Percentiles rank a stretch among this genome's conserved stretches.
These are phyloP conservation scores for Eleusine coracana DNA, from an alignment of 176 grass and related monocot genomes.

Conservation along the genomic window DNA sequence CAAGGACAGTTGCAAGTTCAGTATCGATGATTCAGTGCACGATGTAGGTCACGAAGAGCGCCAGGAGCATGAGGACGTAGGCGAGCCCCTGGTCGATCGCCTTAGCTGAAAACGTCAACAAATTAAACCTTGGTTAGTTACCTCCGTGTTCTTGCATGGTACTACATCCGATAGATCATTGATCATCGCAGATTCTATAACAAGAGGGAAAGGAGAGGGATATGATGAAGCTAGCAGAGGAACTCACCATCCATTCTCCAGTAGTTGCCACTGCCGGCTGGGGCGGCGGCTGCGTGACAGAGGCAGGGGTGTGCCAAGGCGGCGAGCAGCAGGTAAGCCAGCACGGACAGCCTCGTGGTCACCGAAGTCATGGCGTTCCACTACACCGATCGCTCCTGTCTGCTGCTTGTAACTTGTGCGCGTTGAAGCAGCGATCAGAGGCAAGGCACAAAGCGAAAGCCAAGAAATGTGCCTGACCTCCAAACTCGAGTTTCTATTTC, in stretches of 20 bases:
- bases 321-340: constrained; percentile 45
- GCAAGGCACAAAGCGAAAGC: too few relatives aligned
- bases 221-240: not conserved
- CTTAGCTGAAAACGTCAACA: constrained; percentile 37
- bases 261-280: not conserved
- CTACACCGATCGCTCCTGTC: not conserved
- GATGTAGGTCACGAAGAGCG: constrained; percentile 54
- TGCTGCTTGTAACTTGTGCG: not conserved
- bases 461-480: too few relatives aligned
- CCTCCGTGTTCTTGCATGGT: too few relatives aligned
- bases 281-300: constrained; percentile 13
- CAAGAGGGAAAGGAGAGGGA: not conserved
- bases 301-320: constrained; percentile 44
- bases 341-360: constrained; percentile 25
- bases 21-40: constrained; percentile 9
- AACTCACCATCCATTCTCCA: constrained; percentile 41
- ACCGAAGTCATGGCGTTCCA: not conserved
- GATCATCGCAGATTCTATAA: too few relatives aligned
- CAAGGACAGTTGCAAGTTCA: not conserved
- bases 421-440: not conserved
- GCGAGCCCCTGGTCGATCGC: constrained; percentile 57
- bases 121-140: too few relatives aligned
- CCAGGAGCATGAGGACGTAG: constrained; percentile 53
- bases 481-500: too few relatives aligned
- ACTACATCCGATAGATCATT: too few relatives aligned